Conservation (phyloP, 202 grass and related monocot genomes). For the Alloteropsis angusta region DNA sequence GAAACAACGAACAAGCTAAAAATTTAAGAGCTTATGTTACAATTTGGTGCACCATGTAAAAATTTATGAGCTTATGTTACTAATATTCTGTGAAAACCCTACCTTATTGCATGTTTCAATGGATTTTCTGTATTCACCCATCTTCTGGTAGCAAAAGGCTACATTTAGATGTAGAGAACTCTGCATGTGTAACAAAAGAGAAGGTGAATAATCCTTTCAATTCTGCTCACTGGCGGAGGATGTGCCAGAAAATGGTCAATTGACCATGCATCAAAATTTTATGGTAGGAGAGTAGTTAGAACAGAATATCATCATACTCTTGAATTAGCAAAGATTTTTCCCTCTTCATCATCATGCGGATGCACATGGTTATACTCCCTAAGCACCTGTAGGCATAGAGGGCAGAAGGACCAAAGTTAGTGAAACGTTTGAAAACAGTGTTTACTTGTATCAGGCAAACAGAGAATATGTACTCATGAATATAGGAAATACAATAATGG, state of each 20-base stretch:
- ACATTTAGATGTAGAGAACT: conserved; percentile 88
- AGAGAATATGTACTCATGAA: neutral
- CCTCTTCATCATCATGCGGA: conserved; percentile 93
- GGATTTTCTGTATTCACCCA: conserved; percentile 75
- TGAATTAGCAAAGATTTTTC: conserved; percentile 92
- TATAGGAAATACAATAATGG: neutral
- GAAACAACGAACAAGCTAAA: neutral
- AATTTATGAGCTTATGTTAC: neutral
- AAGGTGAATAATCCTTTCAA: conserved; percentile 24
- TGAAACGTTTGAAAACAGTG: neutral
- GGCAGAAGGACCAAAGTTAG: neutral
- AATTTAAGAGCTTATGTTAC: neutral
- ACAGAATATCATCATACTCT: conserved; percentile 46
- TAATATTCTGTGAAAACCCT: neutral
- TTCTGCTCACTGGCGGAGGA: neutral
- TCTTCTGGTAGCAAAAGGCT: conserved; percentile 91
- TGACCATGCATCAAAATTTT: neutral
- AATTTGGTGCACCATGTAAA: neutral
- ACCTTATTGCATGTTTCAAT: conserved; percentile 97
- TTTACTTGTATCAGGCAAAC: neutral
- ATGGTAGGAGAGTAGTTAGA: neutral
- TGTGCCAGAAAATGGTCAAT: conserved; percentile 3
- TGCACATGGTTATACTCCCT: conserved; percentile 97
- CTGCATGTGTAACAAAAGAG: conserved; percentile 39
- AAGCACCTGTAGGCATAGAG: conserved; percentile 51